phyloP scores from a whole-genome alignment of 2,329 filamentous ascomycete genomes.

The Fusarium sp. region DNA sequence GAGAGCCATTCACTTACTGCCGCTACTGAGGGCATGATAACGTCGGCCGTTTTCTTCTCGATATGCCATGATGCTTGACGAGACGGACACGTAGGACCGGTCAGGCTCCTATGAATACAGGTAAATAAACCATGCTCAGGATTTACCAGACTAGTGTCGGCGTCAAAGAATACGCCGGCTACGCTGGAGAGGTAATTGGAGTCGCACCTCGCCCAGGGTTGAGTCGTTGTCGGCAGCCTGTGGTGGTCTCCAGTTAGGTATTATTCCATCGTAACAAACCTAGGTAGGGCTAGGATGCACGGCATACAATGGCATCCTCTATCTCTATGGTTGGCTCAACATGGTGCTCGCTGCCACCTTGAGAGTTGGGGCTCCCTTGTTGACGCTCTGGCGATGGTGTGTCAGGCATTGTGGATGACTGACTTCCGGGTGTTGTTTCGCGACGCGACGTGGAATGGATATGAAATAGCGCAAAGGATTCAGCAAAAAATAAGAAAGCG shows the following conservation, averaged over 20 bases:
- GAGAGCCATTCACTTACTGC: slow-evolving; percentile 32
- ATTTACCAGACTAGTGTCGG: not conserved
- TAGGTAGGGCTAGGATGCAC: not conserved
- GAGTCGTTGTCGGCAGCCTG: not conserved
- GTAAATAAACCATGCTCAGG: not conserved
- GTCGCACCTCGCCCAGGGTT: not conserved
- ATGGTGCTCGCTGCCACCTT: not conserved
- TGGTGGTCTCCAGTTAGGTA: not conserved
- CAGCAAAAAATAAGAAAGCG: not conserved
- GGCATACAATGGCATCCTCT: not conserved
- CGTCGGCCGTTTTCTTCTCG: not conserved
- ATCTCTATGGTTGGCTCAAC: not conserved
- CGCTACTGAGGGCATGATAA: not conserved
- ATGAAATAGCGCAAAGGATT: not conserved
- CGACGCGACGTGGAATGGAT: not conserved
- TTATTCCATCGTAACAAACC: not conserved
- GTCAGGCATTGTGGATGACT: not conserved
- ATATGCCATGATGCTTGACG: not conserved
- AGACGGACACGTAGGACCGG: not conserved
- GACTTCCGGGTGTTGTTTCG: not conserved
- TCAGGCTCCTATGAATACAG: not conserved
- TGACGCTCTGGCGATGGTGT: not conserved
- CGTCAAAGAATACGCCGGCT: not conserved
- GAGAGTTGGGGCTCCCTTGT: not conserved
- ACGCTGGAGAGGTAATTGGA: not conserved